These are phyloP conservation scores for Corchorus capsularis DNA, from an alignment of 345 rosid genomes.

Conservation along the genomic window DNA sequence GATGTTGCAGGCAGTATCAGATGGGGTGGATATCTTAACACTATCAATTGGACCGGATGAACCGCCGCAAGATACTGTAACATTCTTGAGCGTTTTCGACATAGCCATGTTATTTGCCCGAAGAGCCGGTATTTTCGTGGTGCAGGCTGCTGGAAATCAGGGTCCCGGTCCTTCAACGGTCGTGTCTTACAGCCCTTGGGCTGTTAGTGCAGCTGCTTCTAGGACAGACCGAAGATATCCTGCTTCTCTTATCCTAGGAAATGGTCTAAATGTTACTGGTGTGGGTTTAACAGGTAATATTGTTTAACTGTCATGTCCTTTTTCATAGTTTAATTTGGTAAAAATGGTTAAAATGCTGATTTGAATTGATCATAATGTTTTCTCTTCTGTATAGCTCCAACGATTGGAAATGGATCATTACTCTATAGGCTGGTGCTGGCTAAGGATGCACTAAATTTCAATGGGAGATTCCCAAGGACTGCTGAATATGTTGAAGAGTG, in stretches of 20 bases:
- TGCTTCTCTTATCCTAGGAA: constrained; percentile 59
- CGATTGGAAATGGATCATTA: constrained; percentile 47
- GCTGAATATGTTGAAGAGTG: constrained; percentile 67
- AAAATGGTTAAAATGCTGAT: background rate
- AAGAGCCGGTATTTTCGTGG: constrained; percentile 80
- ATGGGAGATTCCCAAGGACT: constrained; percentile 54
- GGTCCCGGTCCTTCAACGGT: constrained; percentile 70
- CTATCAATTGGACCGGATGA: constrained; percentile 76
- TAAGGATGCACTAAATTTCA: constrained; percentile 51
- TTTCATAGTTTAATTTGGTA: background rate
- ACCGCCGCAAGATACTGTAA: constrained; percentile 60
- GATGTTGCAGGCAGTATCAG: constrained; percentile 52
- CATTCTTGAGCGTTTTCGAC: constrained; percentile 66
- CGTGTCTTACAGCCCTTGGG: constrained; percentile 86
- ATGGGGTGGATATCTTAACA: constrained; percentile 69
- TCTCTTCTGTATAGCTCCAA: constrained; percentile 49
- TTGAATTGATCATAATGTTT: background rate
- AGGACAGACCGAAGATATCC: constrained; percentile 65
- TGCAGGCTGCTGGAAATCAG: constrained; percentile 78
- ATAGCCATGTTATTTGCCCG: constrained; percentile 56
- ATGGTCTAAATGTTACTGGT: constrained; percentile 55
- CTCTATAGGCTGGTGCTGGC: constrained; percentile 63
- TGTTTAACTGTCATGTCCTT: background rate
- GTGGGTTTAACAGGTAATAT: constrained; percentile 69
- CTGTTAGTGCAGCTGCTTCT: constrained; percentile 59